phyloP scores from a whole-genome alignment of 371 early-diverging fungal species.

The Phascolomyces articulosus region DNA sequence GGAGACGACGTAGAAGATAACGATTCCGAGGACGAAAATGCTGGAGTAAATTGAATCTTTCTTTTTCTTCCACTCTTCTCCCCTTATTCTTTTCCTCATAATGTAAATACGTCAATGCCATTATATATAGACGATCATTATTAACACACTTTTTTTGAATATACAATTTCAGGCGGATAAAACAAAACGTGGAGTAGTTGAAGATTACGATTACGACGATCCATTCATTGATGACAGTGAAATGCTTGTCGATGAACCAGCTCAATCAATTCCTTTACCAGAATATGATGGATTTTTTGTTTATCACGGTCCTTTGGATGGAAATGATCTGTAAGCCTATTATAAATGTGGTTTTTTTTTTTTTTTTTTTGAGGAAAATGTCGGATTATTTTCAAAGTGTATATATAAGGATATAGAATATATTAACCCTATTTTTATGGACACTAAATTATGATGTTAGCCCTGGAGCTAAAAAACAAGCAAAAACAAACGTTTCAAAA shows the following conservation, averaged over 20 bases:
- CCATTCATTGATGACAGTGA: conserved; percentile 58
- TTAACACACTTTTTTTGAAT: too few relatives aligned
- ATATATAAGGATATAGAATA: too few relatives aligned
- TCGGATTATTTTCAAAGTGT: too few relatives aligned
- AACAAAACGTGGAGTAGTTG: conserved; percentile 7
- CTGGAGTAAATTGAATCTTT: conserved; percentile 6
- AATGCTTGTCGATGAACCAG: conserved; percentile 40
- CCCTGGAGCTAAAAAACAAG: conserved; percentile 16
- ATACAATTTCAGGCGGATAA: conserved; percentile 7
- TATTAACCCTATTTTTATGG: too few relatives aligned
- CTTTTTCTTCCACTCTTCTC: not conserved
- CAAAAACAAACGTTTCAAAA: conserved; percentile 3
- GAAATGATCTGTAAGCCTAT: conserved; percentile 42
- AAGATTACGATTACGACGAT: conserved; percentile 50
- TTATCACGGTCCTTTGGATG: conserved; percentile 53
- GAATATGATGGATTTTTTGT: conserved; percentile 51
- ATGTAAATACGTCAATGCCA: too few relatives aligned
- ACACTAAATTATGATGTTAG: too few relatives aligned
- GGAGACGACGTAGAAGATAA: conserved; percentile 14
- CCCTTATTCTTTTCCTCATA: not conserved
- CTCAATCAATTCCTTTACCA: conserved; percentile 22
- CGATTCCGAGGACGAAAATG: conserved; percentile 16
- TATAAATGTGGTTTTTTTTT: too few relatives aligned
- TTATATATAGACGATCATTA: too few relatives aligned
- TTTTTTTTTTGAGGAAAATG: too few relatives aligned